Evolutionary conservation across 352 stramenopile genomes (phyloP).

Genomic region (Aphanomyces euteiches): DNA sequence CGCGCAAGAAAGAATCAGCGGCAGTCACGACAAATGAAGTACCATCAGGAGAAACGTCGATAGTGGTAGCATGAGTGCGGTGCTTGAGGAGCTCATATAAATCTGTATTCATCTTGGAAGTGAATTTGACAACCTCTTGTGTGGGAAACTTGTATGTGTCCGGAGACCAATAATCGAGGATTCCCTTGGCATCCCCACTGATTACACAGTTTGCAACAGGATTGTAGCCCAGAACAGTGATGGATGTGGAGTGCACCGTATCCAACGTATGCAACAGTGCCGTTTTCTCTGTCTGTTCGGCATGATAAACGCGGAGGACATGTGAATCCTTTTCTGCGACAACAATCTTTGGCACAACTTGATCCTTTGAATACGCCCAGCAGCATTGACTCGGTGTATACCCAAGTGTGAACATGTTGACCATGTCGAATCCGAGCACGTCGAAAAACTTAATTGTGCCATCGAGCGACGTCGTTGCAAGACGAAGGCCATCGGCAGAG

Average conservation of each 20-base stretch:
- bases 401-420: constrained; percentile 91
- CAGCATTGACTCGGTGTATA: constrained; percentile 67
- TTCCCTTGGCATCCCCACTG: constrained; percentile 86
- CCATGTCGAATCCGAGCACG: constrained; percentile 97
- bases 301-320: constrained; percentile 83
- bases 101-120: constrained; percentile 95
- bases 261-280: constrained; percentile 60
- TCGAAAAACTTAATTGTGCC: constrained; percentile 98
- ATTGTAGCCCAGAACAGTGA: constrained; percentile 89
- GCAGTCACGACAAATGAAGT: constrained; percentile 80
- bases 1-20: constrained; percentile 86
- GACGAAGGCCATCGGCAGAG: constrained; percentile 73
- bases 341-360: constrained; percentile 61
- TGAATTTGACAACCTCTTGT: constrained; percentile 68
- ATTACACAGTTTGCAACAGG: constrained; percentile 82
- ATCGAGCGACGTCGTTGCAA: constrained; percentile 87
- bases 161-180: constrained; percentile 93
- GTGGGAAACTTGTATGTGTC: constrained; percentile 37
- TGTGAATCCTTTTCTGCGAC: constrained; percentile 63
- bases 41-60: constrained; percentile 67
- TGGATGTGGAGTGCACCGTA: constrained; percentile 86
- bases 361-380: constrained; percentile 62
- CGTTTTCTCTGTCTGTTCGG: constrained; percentile 51
- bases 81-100: constrained; percentile 94
- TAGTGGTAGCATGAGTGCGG: constrained; percentile 78